phyloP scores from a whole-genome alignment of 352 stramenopile genomes.

The Globisporangium cystogenes region DNA sequence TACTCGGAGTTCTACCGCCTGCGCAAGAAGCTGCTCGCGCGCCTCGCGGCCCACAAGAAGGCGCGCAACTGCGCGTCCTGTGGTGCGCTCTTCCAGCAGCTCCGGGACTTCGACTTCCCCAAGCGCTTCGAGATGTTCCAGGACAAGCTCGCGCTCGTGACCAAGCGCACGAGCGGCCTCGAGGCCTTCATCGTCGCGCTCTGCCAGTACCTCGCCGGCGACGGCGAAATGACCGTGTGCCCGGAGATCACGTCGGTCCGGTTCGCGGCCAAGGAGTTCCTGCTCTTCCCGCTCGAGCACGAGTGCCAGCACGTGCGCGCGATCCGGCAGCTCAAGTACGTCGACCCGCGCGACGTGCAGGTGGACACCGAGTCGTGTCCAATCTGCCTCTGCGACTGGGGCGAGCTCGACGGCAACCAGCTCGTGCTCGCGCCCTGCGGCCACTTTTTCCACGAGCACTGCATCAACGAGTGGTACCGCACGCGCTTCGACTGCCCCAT shows the following conservation, averaged over 20 bases:
- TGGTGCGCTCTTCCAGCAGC: constrained; percentile 39
- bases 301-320: constrained; percentile 77
- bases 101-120: constrained; percentile 72
- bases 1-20: constrained; percentile 85
- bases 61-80: constrained; percentile 42
- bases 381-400: constrained; percentile 83
- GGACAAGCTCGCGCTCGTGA: constrained; percentile 53
- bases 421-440: constrained; percentile 76
- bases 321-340: constrained; percentile 80
- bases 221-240: constrained; percentile 46
- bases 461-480: constrained; percentile 87
- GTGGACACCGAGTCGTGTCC: constrained; percentile 79
- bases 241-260: constrained; percentile 55
- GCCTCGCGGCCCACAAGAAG: constrained; percentile 58
- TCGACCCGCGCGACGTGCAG: constrained; percentile 73
- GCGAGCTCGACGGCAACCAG: constrained; percentile 76
- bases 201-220: constrained; percentile 59
- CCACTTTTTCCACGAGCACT: constrained; percentile 87
- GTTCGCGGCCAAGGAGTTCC: constrained; percentile 79
- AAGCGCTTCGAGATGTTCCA: constrained; percentile 72
- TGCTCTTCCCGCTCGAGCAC: constrained; percentile 79
- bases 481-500: constrained; percentile 87
- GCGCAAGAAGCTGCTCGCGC: constrained; percentile 62
- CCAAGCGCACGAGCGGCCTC: constrained; percentile 51
- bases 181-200: constrained; percentile 78